Evolutionary conservation across 371 early-diverging fungal genomes (phyloP), one percentile per base, ranked within the genome.

Genomic region (Sporodiniella umbellata): DNA sequence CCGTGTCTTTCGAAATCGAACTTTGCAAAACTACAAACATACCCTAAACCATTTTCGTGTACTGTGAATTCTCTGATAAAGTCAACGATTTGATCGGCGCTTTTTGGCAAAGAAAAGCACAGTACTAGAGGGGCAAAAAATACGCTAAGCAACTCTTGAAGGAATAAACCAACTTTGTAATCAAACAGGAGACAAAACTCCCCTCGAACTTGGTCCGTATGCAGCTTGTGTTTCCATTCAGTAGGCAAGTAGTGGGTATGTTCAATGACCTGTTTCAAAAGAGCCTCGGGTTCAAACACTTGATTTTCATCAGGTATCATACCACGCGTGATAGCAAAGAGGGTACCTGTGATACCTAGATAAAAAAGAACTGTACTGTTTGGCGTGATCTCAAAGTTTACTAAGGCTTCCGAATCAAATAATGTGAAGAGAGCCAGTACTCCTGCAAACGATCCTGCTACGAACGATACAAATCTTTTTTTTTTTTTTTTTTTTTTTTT

Each of bases 1-100:
- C 95, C 95, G 58, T 95, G 88, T 26, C 82, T 64, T 52, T 82
- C 79, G 60, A 96, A 85, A 60, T 91, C 87, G 64, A 96, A 97
- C n/a, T 87, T 84, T 8, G 98, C 92, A 80, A 95, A 94, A 52
- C 92, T 92, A 70, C 97, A 98, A 4, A 98, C 94, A 56, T 92
- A 88, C 2, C 98, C 99, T 1, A 96, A 62, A 0, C 86, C 88
- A 51, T 93, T 89, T 28, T 90, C 89, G 58, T 94, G 89, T 2
- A 93, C 89, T 0, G 96, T 93, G 56, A 88, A 94, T 56, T 95
- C 96, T 28, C 93, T 72, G 70, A 97, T 91, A 55, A 96, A 95
- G 51, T 96, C 95, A 2, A 98, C 66, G 22, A 98, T 86, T 30
- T 76, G 75, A 14, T 84, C 89, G 19, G 89, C 81, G 61, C 90